These are phyloP conservation scores for Solanum aculeatissimum DNA, from an alignment of 305 asterid species.

Conservation along the genomic window DNA sequence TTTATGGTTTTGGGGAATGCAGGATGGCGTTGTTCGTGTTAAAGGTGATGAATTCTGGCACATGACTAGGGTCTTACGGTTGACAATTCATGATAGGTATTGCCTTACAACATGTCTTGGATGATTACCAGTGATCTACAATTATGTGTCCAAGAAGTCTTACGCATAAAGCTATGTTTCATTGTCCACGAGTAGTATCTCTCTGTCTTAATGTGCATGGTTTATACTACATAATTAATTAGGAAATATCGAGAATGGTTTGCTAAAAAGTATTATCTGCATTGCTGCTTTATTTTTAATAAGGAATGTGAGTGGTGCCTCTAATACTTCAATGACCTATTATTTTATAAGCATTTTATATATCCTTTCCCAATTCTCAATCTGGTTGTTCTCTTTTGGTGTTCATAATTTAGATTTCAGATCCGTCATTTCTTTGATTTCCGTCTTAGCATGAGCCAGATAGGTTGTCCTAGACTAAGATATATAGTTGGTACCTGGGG, in stretches of 20 bases:
- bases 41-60: slow-evolving; percentile 95
- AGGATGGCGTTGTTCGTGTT: slow-evolving; percentile 77
- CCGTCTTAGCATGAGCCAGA: background rate
- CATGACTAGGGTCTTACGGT: slow-evolving; percentile 76
- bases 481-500: background rate
- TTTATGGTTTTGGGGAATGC: slow-evolving; percentile 6
- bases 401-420: background rate
- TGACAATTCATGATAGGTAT: slow-evolving; percentile 69
- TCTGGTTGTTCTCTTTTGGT: background rate
- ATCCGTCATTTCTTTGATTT: background rate
- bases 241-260: background rate
- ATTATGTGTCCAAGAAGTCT: background rate
- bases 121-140: background rate
- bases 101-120: background rate
- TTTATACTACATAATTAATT: background rate
- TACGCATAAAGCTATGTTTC: background rate
- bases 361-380: background rate
- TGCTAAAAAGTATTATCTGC: background rate
- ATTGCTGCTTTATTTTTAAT: background rate
- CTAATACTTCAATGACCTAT: background rate
- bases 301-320: background rate
- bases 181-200: background rate
- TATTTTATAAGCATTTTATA: background rate
- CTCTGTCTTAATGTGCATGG: background rate
- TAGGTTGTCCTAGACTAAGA: background rate